Evolutionary conservation across 164 flowering plant genomes (phyloP).

Genomic region (Chimonanthus praecox): DNA sequence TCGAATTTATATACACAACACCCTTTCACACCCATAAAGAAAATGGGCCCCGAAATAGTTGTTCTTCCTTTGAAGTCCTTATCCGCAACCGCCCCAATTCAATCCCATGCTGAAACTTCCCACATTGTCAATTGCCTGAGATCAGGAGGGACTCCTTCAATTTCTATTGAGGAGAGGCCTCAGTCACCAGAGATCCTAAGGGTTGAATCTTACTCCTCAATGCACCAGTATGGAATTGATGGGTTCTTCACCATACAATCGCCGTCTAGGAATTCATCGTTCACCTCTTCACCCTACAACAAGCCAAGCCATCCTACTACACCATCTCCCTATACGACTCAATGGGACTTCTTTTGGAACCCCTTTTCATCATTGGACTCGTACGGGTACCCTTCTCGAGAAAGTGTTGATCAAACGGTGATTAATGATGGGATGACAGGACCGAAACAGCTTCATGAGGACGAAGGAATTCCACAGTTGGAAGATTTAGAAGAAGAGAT

Average conservation of each 20-base stretch:
- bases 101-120: constrained; percentile 31
- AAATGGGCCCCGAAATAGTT: constrained; percentile 44
- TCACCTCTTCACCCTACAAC: constrained; percentile 36
- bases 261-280: constrained; percentile 38
- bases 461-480: constrained; percentile 90
- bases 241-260: constrained; percentile 65
- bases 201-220: constrained; percentile 56
- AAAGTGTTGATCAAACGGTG: constrained; percentile 39
- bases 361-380: constrained; percentile 85
- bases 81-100: constrained; percentile 23
- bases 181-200: constrained; percentile 67
- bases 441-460: constrained; percentile 67
- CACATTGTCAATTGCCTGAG: constrained; percentile 48
- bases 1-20: constrained; percentile 51
- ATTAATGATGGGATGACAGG: constrained; percentile 66
- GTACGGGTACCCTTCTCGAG: constrained; percentile 54
- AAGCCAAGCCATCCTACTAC: constrained; percentile 57
- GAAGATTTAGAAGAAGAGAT: constrained; percentile 66
- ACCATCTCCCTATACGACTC: constrained; percentile 61
- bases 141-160: constrained; percentile 65
- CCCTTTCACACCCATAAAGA: constrained; percentile 53
- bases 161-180: constrained; percentile 73
- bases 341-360: constrained; percentile 98
- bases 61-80: constrained; percentile 51
- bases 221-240: constrained; percentile 56